Evolutionary conservation across 305 asterid genomes (phyloP).

Genomic region (Monarda citriodora): DNA sequence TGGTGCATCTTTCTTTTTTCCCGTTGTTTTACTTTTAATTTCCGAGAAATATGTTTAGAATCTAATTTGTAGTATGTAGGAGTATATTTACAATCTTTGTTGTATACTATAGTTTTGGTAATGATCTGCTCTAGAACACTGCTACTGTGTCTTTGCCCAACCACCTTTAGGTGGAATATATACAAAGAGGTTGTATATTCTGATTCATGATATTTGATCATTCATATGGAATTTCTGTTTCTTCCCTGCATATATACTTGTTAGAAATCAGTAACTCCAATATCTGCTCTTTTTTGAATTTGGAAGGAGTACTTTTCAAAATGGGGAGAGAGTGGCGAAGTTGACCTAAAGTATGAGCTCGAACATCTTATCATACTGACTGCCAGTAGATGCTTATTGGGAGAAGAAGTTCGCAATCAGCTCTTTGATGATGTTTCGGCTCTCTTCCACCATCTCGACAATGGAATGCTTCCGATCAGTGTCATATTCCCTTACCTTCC

Average conservation of each 20-base stretch:
- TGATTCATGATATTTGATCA: neutral
- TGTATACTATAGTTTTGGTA: neutral
- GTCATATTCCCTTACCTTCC: conserved; percentile 65
- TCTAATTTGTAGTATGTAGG: too few species aligned
- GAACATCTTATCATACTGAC: conserved; percentile 66
- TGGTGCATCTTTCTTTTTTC: neutral
- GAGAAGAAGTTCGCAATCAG: conserved; percentile 70
- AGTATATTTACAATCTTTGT: neutral
- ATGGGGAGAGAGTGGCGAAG: conserved; percentile 75
- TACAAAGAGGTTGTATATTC: conserved; percentile 2
- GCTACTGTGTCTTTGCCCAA: neutral
- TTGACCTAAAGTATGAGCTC: conserved; percentile 56
- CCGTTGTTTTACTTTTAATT: neutral
- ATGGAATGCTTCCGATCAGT: conserved; percentile 70
- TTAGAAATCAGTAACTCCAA: conserved; percentile 8
- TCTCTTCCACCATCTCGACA: conserved; percentile 69
- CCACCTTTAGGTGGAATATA: neutral
- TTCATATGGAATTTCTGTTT: neutral
- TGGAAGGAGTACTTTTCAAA: conserved; percentile 58
- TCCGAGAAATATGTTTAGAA: too few species aligned
- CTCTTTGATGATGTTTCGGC: conserved; percentile 65
- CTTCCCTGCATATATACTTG: neutral
- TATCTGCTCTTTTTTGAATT: neutral
- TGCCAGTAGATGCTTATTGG: conserved; percentile 63
- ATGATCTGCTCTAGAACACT: neutral